Evolutionary conservation across 495 filamentous ascomycete genomes (phyloP).

Genomic region (Aspergillus biplanus): DNA sequence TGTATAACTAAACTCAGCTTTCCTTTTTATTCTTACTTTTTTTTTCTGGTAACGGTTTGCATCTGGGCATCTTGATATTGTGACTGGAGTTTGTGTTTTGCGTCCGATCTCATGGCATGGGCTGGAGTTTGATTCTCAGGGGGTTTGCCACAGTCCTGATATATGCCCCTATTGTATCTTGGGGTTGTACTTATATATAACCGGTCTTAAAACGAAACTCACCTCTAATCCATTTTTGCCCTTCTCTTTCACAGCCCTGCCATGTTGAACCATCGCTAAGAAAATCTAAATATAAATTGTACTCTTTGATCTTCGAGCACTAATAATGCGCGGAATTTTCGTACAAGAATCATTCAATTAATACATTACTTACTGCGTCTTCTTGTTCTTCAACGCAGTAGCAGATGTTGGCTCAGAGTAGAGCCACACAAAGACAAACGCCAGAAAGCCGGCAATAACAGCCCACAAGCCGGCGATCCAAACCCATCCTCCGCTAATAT

Average conservation of each 20-base stretch:
- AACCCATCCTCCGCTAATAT: slow-evolving; percentile 88
- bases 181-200: slow-evolving; percentile 6
- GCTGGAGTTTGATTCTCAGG: slow-evolving; percentile 23
- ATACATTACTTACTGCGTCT: slow-evolving; percentile 63
- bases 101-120: slow-evolving; percentile 24
- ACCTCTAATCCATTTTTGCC: background rate
- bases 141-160: too few relatives aligned
- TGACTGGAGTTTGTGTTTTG: slow-evolving; percentile 12
- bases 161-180: too few relatives aligned
- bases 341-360: slow-evolving; percentile 28
- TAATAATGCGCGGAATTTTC: slow-evolving; percentile 15
- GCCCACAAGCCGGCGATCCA: slow-evolving; percentile 90
- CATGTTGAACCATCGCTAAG: background rate
- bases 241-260: background rate
- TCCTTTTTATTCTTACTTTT: background rate
- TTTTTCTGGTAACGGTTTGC: background rate
- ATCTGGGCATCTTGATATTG: background rate
- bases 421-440: slow-evolving; percentile 86
- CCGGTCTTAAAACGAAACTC: background rate
- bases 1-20: slow-evolving; percentile 8
- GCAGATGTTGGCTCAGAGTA: slow-evolving; percentile 68
- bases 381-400: slow-evolving; percentile 56
- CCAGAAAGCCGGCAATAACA: slow-evolving; percentile 82
- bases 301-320: background rate
- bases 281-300: background rate